Percentiles rank a stretch among this genome's conserved stretches.
Conservation (phyloP, 2,329 filamentous ascomycete genomes). For the Colletotrichum filicis region DNA sequence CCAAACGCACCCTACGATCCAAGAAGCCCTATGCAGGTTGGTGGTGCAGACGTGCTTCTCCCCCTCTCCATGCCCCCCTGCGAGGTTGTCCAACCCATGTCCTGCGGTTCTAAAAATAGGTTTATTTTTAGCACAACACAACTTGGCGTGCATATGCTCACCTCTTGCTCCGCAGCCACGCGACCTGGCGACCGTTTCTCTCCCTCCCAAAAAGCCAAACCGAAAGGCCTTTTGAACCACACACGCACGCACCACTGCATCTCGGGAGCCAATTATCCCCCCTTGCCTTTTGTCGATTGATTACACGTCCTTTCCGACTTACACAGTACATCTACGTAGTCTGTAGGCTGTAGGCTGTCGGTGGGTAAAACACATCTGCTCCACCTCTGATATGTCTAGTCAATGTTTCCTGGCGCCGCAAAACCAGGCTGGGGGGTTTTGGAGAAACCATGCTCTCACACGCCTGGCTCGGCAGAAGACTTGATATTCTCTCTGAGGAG, state of each 20-base stretch:
- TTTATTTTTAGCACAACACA: conserved; percentile 31
- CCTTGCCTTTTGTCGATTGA: not conserved
- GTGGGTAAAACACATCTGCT: not conserved
- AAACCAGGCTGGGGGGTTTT: not conserved
- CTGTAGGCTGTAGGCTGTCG: not conserved
- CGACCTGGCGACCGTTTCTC: conserved; percentile 3
- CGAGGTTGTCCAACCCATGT: conserved; percentile 4
- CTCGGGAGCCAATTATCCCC: not conserved
- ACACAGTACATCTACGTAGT: too few relatives aligned
- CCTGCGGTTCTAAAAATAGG: conserved; percentile 31
- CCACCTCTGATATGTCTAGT: not conserved
- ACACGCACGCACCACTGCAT: not conserved
- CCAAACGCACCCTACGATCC: not conserved
- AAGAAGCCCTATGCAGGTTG: conserved; percentile 1
- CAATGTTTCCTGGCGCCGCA: not conserved
- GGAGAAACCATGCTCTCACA: conserved; percentile 6
- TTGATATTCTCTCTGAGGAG: not conserved
- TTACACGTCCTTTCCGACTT: not conserved
- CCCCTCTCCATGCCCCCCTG: not conserved
- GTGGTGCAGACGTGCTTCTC: not conserved
- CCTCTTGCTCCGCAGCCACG: conserved; percentile 26
- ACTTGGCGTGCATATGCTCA: not conserved
- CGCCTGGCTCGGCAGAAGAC: not conserved
- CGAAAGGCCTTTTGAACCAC: not conserved
- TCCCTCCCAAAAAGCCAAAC: not conserved